Conservation (phyloP, 2,329 filamentous ascomycete genomes). For the Phyllosticta citriasiana region DNA sequence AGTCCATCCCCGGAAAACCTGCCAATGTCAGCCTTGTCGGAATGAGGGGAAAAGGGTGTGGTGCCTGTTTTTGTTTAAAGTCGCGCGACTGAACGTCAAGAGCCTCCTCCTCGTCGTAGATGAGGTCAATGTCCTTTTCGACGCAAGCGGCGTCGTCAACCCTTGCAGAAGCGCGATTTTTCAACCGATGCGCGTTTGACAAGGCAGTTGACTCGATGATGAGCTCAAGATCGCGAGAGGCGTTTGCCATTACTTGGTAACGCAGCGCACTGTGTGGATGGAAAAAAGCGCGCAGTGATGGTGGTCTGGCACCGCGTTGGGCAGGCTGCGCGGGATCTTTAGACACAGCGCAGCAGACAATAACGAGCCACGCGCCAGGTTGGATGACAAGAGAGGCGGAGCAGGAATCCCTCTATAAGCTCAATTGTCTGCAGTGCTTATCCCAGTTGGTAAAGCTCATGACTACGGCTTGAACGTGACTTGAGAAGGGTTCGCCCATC, state of each 20-base stretch:
- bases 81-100: constrained; percentile 10
- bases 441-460: not conserved
- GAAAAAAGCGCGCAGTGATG: not conserved
- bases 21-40: not conserved
- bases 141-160: not conserved
- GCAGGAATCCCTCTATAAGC: not conserved
- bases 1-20: constrained; percentile 13
- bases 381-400: not conserved
- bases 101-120: constrained; percentile 11
- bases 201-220: constrained; percentile 1
- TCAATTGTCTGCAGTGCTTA: not conserved
- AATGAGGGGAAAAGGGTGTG: not conserved
- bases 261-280: not conserved
- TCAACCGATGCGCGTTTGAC: not conserved
- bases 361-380: not conserved
- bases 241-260: constrained; percentile 8
- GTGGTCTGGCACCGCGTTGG: not conserved
- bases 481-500: not conserved
- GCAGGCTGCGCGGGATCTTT: not conserved
- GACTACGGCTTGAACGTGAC: not conserved
- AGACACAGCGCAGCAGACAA: not conserved
- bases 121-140: constrained; percentile 10
- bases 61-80: constrained; percentile 13
- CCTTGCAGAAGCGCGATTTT: not conserved
- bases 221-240: constrained; percentile 1